Evolutionary conservation across 2,329 filamentous ascomycete species (phyloP).

Genomic region (Penicillium sp.): DNA sequence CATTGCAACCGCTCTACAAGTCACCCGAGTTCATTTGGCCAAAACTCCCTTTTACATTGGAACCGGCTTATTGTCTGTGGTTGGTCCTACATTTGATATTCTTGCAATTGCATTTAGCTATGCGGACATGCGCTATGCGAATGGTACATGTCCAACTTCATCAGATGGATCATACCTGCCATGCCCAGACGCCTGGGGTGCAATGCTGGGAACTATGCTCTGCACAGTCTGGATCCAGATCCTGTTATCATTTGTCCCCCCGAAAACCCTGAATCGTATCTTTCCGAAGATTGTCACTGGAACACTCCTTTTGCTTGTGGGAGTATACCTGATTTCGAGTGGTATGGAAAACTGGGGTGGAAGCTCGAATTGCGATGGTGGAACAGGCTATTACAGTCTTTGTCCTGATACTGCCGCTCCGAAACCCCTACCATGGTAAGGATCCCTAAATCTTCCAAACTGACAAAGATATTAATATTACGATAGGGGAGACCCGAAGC

Average conservation of each 20-base stretch:
- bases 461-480: neutral
- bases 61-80: constrained; percentile 77
- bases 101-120: constrained; percentile 74
- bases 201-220: constrained; percentile 68
- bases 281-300: constrained; percentile 80
- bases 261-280: constrained; percentile 66
- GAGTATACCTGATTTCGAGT: constrained; percentile 68
- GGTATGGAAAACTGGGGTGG: constrained; percentile 79
- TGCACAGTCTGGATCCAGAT: constrained; percentile 70
- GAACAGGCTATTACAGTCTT: constrained; percentile 64
- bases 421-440: constrained; percentile 67
- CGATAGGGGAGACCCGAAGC: constrained; percentile 65
- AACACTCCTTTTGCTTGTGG: constrained; percentile 69
- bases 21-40: constrained; percentile 72
- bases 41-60: constrained; percentile 74
- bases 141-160: constrained; percentile 64
- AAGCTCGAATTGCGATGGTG: constrained; percentile 40
- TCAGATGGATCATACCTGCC: constrained; percentile 66
- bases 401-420: constrained; percentile 70
- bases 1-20: constrained; percentile 72
- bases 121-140: constrained; percentile 69
- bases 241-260: constrained; percentile 71
- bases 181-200: constrained; percentile 75
- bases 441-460: neutral
- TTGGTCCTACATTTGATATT: constrained; percentile 75